Conservation (phyloP, 1,139 yeast species). For the Magnusiomyces fungicola region DNA sequence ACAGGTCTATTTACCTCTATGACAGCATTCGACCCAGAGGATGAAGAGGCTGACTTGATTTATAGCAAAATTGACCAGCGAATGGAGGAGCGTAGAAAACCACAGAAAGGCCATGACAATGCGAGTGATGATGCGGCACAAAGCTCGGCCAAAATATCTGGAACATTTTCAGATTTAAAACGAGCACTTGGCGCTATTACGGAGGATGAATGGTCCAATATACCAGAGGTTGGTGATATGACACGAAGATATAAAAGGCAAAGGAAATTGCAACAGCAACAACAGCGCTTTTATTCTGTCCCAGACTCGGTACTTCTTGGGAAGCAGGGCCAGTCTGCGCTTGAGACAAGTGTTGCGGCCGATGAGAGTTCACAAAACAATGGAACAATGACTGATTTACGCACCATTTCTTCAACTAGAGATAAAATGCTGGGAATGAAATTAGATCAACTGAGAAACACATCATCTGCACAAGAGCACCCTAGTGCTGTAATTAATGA, state of each 20-base stretch:
- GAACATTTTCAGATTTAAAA: constrained; percentile 55
- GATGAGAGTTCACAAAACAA: constrained; percentile 20
- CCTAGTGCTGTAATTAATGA: no score
- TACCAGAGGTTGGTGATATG: constrained; percentile 87
- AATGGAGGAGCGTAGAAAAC: constrained; percentile 37
- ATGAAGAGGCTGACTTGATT: constrained; percentile 71
- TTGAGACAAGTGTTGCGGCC: constrained; percentile 19
- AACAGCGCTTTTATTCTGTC: constrained; percentile 69
- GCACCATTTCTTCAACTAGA: constrained; percentile 46
- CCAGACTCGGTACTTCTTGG: constrained; percentile 56
- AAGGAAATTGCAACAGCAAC: constrained; percentile 50
- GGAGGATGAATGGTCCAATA: constrained; percentile 65
- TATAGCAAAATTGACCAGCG: constrained; percentile 59
- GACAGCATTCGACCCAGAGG: constrained; percentile 39
- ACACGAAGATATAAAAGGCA: constrained; percentile 72
- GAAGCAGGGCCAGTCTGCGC: constrained; percentile 33
- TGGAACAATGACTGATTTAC: constrained; percentile 38
- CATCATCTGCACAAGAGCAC: no score
- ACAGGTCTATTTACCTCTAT: constrained; percentile 32
- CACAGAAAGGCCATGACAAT: constrained; percentile 26
- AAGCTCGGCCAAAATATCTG: constrained; percentile 31
- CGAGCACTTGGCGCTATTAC: constrained; percentile 52
- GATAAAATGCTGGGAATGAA: constrained; percentile 46
- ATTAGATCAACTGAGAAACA: constrained; percentile 34
- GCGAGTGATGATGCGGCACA: constrained; percentile 29